Percentiles rank a stretch among this genome's conserved stretches.
phyloP scores from a whole-genome alignment of 192 early-diverging fungal species.

The Backusella parvicylindrica region DNA sequence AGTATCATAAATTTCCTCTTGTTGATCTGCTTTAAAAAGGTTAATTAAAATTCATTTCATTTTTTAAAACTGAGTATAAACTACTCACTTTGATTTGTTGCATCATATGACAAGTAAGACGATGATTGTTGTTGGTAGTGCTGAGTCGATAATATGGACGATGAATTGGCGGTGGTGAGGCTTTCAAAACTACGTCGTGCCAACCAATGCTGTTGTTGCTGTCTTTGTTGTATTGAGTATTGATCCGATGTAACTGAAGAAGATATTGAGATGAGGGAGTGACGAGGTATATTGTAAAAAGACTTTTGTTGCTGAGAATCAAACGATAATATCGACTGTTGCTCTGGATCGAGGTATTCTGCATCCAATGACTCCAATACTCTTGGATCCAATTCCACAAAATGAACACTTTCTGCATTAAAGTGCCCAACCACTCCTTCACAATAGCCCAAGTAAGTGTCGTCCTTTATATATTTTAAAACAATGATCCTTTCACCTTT shows the following conservation, averaged over 20 bases:
- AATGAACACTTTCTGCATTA: conserved; percentile 45
- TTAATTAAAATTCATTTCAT: background rate
- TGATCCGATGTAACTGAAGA: conserved; percentile 18
- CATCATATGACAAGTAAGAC: background rate
- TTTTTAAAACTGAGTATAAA: background rate
- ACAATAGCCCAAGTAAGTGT: conserved; percentile 42
- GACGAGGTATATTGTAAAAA: background rate
- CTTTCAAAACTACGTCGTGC: conserved; percentile 18
- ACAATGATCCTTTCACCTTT: conserved; percentile 43
- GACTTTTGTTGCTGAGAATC: background rate
- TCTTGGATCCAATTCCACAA: conserved; percentile 41
- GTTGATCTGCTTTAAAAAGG: too few relatives aligned
- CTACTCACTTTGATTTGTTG: background rate
- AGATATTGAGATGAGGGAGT: conserved; percentile 6
- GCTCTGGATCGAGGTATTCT: conserved; percentile 1
- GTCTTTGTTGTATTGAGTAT: background rate
- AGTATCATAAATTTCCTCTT: conserved; percentile 23
- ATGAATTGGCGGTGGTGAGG: background rate
- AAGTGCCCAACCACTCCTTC: conserved; percentile 54
- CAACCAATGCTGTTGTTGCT: background rate
- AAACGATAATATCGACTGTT: background rate
- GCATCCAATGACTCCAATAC: conserved; percentile 35
- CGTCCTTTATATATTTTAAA: conserved; percentile 15
- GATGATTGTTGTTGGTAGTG: background rate
- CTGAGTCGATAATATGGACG: background rate